Conservation (phyloP, 441 rosid genomes). For the Sinapis alba region DNA sequence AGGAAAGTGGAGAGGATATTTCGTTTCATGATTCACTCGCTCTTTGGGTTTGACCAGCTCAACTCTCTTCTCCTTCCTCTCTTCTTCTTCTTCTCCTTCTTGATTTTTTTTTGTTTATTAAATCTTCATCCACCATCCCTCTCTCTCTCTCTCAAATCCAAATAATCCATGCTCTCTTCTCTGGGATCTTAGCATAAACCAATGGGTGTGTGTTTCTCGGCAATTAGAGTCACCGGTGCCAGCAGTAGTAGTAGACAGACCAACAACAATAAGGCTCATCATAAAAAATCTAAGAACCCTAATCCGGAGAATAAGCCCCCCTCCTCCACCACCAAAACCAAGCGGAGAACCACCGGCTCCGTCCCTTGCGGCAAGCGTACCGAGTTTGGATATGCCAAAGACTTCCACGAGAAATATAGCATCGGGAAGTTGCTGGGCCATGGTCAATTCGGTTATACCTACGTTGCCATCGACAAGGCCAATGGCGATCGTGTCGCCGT, state of each 20-base stretch:
- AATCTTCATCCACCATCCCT: not conserved
- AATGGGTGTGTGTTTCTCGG: constrained; percentile 85
- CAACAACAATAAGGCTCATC: constrained; percentile 10
- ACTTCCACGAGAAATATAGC: constrained; percentile 59
- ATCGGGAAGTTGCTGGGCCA: constrained; percentile 95
- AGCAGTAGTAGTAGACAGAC: constrained; percentile 50
- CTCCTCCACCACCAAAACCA: not conserved
- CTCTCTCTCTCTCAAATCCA: not conserved
- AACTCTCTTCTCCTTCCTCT: constrained; percentile 41
- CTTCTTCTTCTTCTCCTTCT: not conserved
- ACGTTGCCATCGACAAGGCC: constrained; percentile 72
- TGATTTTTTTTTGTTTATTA: not conserved
- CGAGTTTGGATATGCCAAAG: constrained; percentile 87
- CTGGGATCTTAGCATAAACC: not conserved
- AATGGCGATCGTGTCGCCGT: constrained; percentile 92
- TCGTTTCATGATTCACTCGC: constrained; percentile 25
- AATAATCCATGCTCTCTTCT: constrained; percentile 10
- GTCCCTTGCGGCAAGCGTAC: constrained; percentile 78
- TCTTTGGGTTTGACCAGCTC: constrained; percentile 60
- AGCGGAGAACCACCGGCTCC: constrained; percentile 22
- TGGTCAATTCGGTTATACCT: constrained; percentile 99
- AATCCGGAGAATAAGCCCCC: not conserved
- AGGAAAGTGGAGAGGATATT: constrained; percentile 31
- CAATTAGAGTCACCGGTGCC: constrained; percentile 75
- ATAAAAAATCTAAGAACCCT: constrained; percentile 5